phyloP scores from a whole-genome alignment of 2,329 filamentous ascomycete species.

The Zelopaecilomyces penicillatus region DNA sequence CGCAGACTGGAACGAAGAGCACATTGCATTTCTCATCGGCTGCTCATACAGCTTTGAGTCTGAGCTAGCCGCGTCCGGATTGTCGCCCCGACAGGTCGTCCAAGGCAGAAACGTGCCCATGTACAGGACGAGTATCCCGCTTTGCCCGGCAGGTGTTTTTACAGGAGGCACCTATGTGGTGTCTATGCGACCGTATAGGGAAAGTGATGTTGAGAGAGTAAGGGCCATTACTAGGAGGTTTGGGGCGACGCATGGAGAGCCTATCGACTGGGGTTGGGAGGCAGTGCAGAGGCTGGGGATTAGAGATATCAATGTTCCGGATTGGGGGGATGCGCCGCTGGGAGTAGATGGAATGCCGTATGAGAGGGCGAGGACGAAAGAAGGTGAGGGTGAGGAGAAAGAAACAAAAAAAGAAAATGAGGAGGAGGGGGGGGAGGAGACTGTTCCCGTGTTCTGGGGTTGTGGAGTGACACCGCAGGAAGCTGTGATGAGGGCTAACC shows the following conservation, averaged over 20 bases:
- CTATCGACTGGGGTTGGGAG: slow-evolving; percentile 57
- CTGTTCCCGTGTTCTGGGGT: slow-evolving; percentile 53
- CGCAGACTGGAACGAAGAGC: slow-evolving; percentile 46
- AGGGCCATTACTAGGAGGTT: slow-evolving; percentile 47
- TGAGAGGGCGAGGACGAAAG: slow-evolving; percentile 21
- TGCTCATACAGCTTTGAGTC: slow-evolving; percentile 57
- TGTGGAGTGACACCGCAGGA: slow-evolving; percentile 61
- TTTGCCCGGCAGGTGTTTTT: slow-evolving; percentile 52
- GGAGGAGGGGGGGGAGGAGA: slow-evolving; percentile 15
- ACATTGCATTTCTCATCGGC: slow-evolving; percentile 55
- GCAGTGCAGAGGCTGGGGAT: slow-evolving; percentile 45
- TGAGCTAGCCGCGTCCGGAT: slow-evolving; percentile 40
- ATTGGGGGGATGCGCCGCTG: slow-evolving; percentile 48
- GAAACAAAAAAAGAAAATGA: slow-evolving; percentile 16
- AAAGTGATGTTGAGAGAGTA: slow-evolving; percentile 41
- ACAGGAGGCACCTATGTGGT: slow-evolving; percentile 47
- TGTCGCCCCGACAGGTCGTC: slow-evolving; percentile 42
- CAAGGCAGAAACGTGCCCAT: slow-evolving; percentile 48
- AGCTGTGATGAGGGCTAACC: slow-evolving; percentile 47
- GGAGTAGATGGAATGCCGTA: slow-evolving; percentile 30
- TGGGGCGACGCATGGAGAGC: slow-evolving; percentile 52
- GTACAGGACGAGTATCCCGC: slow-evolving; percentile 49
- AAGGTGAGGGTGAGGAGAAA: not conserved
- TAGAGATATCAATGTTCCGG: slow-evolving; percentile 38
- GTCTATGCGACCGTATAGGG: slow-evolving; percentile 53